These are phyloP conservation scores for Lepidium campestre DNA, from an alignment of 441 rosid species.

Conservation along the genomic window DNA sequence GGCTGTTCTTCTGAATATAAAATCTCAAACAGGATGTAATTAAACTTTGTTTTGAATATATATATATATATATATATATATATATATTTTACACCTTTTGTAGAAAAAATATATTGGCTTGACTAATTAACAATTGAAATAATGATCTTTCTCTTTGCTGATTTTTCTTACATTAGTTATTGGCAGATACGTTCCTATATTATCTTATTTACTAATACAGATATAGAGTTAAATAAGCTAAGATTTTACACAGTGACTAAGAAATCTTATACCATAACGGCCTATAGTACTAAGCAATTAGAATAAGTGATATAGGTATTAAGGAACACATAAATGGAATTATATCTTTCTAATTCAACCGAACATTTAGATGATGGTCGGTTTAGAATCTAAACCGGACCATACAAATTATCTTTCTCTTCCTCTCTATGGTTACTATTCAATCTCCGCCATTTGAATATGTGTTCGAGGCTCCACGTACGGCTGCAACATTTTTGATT, in stretches of 20 bases:
- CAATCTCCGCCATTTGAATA: not conserved
- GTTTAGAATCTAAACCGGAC: not conserved
- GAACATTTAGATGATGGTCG: not conserved
- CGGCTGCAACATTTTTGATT: not conserved
- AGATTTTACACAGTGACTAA: not conserved
- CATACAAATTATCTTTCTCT: too few species aligned
- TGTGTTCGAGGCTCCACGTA: not conserved
- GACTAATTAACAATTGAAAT: too few species aligned
- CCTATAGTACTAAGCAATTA: not conserved
- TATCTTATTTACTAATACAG: too few species aligned
- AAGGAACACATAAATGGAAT: not conserved
- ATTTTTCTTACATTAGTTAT: too few species aligned
- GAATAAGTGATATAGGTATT: too few species aligned
- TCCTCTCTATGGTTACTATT: too few species aligned
- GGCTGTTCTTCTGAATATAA: not conserved
- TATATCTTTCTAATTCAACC: not conserved
- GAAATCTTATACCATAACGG: not conserved
- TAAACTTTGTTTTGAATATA: not conserved
- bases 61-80: too few species aligned
- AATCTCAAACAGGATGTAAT: not conserved
- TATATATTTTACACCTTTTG: too few species aligned
- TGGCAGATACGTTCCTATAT: too few species aligned
- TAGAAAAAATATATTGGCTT: too few species aligned
- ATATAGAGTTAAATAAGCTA: too few species aligned
- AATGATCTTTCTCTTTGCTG: too few species aligned